Conservation (phyloP, 2,329 filamentous ascomycete species). For the Colletotrichum sp. region DNA sequence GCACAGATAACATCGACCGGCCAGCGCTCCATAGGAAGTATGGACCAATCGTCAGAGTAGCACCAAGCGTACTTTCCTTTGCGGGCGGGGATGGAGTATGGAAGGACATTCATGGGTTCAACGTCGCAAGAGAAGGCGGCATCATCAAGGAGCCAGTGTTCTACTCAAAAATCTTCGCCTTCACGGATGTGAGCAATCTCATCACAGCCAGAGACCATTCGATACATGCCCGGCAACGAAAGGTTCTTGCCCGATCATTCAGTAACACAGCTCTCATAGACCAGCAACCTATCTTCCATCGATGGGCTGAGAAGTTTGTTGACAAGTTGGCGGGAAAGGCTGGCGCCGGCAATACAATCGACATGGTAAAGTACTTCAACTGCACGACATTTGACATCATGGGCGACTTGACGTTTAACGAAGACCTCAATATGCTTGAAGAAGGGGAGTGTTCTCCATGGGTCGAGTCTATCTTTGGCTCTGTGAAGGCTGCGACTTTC, state of each 20-base stretch:
- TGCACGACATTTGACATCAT: neutral
- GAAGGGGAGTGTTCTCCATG: conserved; percentile 1
- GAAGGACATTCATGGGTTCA: neutral
- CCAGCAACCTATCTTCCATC: neutral
- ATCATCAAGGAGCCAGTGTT: neutral
- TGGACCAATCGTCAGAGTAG: neutral
- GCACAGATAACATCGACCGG: neutral
- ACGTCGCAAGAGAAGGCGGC: neutral
- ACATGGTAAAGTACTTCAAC: neutral
- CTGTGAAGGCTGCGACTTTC: neutral
- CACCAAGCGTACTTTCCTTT: neutral
- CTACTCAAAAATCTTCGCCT: neutral
- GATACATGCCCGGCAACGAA: neutral
- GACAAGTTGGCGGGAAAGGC: neutral
- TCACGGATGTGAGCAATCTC: neutral
- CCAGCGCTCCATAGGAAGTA: neutral
- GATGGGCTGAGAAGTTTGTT: neutral
- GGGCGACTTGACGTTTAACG: neutral
- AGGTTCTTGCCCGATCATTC: neutral
- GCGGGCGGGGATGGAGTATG: neutral
- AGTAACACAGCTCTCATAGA: neutral
- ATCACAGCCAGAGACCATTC: neutral
- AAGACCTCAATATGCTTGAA: neutral
- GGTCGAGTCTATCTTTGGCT: conserved; percentile 2
- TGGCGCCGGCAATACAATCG: neutral